Conservation (phyloP, 495 filamentous ascomycete species). For the Cercophora samala region DNA sequence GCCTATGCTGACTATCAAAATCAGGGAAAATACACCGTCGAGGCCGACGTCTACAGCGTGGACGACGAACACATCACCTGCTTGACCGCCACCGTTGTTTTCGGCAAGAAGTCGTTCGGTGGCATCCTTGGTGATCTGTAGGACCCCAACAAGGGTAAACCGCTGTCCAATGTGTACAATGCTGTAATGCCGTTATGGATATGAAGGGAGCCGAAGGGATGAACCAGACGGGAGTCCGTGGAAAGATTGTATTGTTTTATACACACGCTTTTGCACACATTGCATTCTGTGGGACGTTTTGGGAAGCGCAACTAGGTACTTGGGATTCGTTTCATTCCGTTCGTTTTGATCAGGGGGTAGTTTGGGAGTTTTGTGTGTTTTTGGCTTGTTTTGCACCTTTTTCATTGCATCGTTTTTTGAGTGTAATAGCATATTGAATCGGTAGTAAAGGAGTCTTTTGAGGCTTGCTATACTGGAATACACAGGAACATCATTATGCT, state of each 20-base stretch:
- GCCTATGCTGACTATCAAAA: slow-evolving; percentile 11
- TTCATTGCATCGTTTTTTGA: neutral
- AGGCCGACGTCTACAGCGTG: slow-evolving; percentile 73
- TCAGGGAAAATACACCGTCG: slow-evolving; percentile 85
- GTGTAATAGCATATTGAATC: slow-evolving; percentile 20
- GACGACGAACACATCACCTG: slow-evolving; percentile 75
- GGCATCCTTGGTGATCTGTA: slow-evolving; percentile 29
- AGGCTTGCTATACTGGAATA: slow-evolving; percentile 20
- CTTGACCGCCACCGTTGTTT: slow-evolving; percentile 64
- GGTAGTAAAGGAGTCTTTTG: slow-evolving; percentile 14
- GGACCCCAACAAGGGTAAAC: neutral
- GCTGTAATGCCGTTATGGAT: neutral
- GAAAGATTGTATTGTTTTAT: slow-evolving; percentile 1
- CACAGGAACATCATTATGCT: slow-evolving; percentile 10
- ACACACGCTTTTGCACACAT: neutral
- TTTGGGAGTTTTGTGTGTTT: neutral
- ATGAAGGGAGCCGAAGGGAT: neutral
- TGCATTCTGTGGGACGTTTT: neutral
- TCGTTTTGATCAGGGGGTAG: neutral
- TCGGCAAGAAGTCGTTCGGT: slow-evolving; percentile 36
- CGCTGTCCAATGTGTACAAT: neutral
- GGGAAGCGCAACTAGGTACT: slow-evolving; percentile 13
- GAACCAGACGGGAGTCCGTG: neutral
- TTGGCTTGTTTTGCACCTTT: neutral
- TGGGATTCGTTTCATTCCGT: neutral